Evolutionary conservation across 2,329 filamentous ascomycete species (phyloP), one percentile per base, ranked within the genome.

Genomic region (Hymenoscyphus fructigenus): DNA sequence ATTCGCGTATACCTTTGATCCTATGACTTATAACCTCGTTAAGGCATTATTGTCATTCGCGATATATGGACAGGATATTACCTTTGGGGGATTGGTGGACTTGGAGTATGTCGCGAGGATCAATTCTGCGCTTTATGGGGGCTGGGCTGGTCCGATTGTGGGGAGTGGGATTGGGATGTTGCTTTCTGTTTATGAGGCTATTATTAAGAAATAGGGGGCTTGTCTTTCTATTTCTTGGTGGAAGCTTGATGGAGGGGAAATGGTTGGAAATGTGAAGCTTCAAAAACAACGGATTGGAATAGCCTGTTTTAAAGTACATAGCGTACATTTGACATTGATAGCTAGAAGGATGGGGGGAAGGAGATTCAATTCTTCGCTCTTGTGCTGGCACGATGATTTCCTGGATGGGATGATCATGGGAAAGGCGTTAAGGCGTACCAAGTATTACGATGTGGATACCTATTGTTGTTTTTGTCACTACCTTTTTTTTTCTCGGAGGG

Each of bases 11-110:
- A 80, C 83, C 5, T 87, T 94, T 69, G 95, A 99, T 76, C 93
- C 93, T 3, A 80, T 98, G 75, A 91, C 89, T 26, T 99, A 96
- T 80, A 96, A 93, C 80, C 88, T 98, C 64, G 87, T 87, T 72
- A 97, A 97, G 81, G 93, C 90, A 0, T 76, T 98, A 62, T 78
- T 93, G 65, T 88, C 91, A 7, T 97, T 91, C 77, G 84, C 94
- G 38, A 88, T 97, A 20, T 97, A 93, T 75, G 86, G 84, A 10
- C 87, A 89, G 75, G 86, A 85, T 38, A 83, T 85, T 60, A 85
- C 83, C 58, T 84, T 89, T 63, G 81, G 84, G 58, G 89, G 89
- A 36, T 80, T 88, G 61, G 81, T 92, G 65, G 82, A 85, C 65
- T 80, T 83, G 32, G 78, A 80, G 17, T 85, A 86, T 6, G 87